Conservation (phyloP, 2,329 filamentous ascomycete genomes). For the Fusarium armeniacum region DNA sequence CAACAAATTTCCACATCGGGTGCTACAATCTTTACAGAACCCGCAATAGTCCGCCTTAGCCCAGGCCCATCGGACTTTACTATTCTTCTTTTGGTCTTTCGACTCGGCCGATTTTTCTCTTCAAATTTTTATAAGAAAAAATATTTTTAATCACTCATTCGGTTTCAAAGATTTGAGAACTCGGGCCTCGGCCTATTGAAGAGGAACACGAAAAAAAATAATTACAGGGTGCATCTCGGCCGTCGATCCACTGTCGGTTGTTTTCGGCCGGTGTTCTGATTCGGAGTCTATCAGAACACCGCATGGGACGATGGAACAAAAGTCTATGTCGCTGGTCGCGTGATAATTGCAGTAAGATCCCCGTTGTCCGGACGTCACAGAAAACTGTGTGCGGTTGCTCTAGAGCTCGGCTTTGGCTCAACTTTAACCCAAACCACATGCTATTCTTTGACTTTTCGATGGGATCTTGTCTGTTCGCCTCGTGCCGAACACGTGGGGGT, state of each 20-base stretch:
- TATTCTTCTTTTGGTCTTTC: constrained; percentile 27
- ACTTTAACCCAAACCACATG: constrained; percentile 3
- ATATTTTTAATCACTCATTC: constrained; percentile 32
- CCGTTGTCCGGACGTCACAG: constrained; percentile 33
- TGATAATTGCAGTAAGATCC: constrained; percentile 22
- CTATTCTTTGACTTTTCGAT: constrained; percentile 1
- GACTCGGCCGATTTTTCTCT: constrained; percentile 17
- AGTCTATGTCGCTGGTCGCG: constrained; percentile 35
- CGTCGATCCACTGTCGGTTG: constrained; percentile 42
- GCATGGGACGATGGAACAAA: constrained; percentile 40
- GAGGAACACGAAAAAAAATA: neutral
- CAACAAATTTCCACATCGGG: constrained; percentile 31
- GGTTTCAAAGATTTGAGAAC: neutral
- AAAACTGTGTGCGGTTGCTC: constrained; percentile 9
- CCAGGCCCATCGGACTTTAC: constrained; percentile 10
- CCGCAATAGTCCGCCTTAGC: constrained; percentile 37
- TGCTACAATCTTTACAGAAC: constrained; percentile 30
- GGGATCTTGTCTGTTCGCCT: constrained; percentile 14
- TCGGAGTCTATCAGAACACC: constrained; percentile 27
- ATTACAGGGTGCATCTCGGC: constrained; percentile 9
- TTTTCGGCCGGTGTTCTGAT: constrained; percentile 45
- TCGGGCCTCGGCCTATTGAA: constrained; percentile 17
- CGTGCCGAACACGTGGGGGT: constrained; percentile 28
- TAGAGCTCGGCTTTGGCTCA: constrained; percentile 12
- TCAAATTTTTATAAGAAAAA: neutral